Percentiles rank a stretch among this genome's conserved stretches.
Conservation (phyloP, 192 early-diverging fungal genomes). For the Entomortierella chlamydospora region DNA sequence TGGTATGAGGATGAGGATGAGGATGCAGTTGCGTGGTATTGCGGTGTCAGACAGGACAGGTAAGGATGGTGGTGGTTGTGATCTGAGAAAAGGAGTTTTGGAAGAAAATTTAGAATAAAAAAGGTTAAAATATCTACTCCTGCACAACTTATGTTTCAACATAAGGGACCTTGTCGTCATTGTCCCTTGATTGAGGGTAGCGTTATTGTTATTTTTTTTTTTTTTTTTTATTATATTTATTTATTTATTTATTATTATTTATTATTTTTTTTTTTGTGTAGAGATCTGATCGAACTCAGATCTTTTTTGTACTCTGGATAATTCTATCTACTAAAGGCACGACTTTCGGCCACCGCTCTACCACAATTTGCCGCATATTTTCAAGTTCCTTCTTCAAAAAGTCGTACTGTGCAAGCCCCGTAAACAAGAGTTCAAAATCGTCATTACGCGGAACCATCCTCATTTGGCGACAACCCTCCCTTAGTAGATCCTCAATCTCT, state of each 20-base stretch:
- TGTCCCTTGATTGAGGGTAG: too few species aligned
- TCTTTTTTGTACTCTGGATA: slow-evolving; percentile 16
- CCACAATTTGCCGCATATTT: slow-evolving; percentile 11
- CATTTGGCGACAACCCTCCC: slow-evolving; percentile 6
- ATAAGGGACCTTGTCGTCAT: too few species aligned
- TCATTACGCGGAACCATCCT: slow-evolving; percentile 17
- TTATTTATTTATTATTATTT: neutral
- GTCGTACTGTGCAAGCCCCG: slow-evolving; percentile 36
- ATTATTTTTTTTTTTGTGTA: neutral
- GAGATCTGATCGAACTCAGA: slow-evolving; percentile 6
- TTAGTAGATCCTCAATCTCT: slow-evolving; percentile 25
- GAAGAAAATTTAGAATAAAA: neutral
- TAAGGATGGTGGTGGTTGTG: neutral
- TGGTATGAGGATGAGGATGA: neutral
- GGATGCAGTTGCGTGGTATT: too few species aligned
- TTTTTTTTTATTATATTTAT: neutral
- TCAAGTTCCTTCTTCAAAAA: slow-evolving; percentile 40
- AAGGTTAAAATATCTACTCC: too few species aligned
- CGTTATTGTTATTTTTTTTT: too few species aligned
- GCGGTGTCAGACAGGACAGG: too few species aligned
- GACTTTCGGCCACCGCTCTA: slow-evolving; percentile 16
- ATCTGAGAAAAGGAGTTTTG: neutral
- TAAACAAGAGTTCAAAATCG: slow-evolving; percentile 44
- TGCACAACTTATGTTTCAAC: too few species aligned
- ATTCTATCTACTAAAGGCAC: slow-evolving; percentile 12